Evolutionary conservation across 768 basidiomycete species (phyloP), one percentile per base, ranked within the genome.

Genomic region (Lactarius indigo): DNA sequence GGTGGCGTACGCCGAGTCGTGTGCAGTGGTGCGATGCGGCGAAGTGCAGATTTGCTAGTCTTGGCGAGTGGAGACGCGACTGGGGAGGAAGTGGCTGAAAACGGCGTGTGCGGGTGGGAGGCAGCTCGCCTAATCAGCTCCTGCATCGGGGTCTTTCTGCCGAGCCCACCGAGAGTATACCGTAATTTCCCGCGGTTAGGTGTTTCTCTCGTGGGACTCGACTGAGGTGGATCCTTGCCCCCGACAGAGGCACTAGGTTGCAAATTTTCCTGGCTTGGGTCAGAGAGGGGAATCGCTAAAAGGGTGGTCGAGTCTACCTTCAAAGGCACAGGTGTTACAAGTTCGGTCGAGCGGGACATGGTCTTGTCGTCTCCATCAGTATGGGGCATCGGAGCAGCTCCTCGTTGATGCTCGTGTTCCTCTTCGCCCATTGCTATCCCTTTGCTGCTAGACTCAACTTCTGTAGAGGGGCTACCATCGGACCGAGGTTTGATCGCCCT

Each of bases 41-140:
- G 84, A 39, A 93, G 81, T 58, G 84, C 74, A 50, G 80, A 82
- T 42, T 85, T 83, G 10, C 88, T 89, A 8, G 86, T 80, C 71
- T 91, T 92, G 61, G 83, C 74, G 65, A 85, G 82, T 2, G 90
- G 87, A 1, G 88, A 89, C 73, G 89, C 87, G 3, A 84, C 76
- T 23, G 68, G 58, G 9, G 71, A 69, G 3, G 73, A 42, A 23
- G 80, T 74, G 20, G 75, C 71, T 37, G 78, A 72, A 73, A 85
- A 87, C 0, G 87, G 88, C 12, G 90, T 88, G 62, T 79, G 84
- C 18, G 88, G 86, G 65, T 84, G 80, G 1, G 88, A 85, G 72
- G 86, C 87, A 35, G 85, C 90, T 63, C 85, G 87, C 57, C 85
- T 83, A 68, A 92, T 90, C 68, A 91, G 84, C 74, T 91, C 91